These are phyloP conservation scores for Berkeleyomyces basicola DNA, from an alignment of 2,329 filamentous ascomycete species.

Conservation along the genomic window DNA sequence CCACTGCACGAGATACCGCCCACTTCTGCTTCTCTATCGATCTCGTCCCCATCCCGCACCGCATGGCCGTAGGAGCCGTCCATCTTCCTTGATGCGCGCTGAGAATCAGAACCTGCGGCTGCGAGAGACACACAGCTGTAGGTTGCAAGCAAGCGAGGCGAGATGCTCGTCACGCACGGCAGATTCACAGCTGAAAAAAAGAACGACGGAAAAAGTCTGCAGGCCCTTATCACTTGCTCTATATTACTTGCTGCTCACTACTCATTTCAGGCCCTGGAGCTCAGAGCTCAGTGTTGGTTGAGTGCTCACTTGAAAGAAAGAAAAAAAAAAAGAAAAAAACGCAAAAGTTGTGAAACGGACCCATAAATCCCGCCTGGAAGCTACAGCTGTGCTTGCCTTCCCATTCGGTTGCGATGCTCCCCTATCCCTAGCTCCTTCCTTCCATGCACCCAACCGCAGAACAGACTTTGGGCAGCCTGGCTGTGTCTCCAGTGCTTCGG, in stretches of 20 bases:
- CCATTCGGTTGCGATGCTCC: background rate
- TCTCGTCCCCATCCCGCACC: too few relatives aligned
- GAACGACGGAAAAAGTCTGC: background rate
- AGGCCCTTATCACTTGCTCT: background rate
- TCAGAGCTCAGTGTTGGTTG: background rate
- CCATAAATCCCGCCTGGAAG: background rate
- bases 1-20: too few relatives aligned
- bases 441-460: background rate
- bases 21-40: too few relatives aligned
- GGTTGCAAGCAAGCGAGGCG: background rate
- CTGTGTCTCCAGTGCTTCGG: background rate
- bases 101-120: background rate
- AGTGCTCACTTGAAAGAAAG: background rate
- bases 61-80: background rate
- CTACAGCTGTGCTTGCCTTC: background rate
- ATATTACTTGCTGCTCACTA: too few relatives aligned
- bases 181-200: background rate
- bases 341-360: background rate
- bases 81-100: background rate
- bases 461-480: background rate
- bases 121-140: background rate
- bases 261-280: too few relatives aligned
- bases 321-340: background rate
- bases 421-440: slow-evolving; percentile 3
- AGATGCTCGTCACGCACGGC: background rate